Evolutionary conservation across 768 basidiomycete genomes (phyloP).

Genomic region (Clitopilus hobsonii): DNA sequence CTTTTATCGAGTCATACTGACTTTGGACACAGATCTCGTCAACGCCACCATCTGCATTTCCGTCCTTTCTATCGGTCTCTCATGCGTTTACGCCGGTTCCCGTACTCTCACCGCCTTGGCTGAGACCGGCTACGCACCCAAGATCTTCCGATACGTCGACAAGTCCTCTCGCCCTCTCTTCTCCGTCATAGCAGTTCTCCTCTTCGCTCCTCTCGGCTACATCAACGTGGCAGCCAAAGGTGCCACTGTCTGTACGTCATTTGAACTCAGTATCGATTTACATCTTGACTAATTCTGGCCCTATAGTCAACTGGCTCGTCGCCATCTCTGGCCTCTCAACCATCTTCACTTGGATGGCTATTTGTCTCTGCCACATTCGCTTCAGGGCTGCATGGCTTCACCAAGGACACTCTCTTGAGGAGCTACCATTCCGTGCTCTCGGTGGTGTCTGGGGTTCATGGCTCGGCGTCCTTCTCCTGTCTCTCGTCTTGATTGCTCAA

Average conservation of each 20-base stretch:
- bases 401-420: slow-evolving; percentile 40
- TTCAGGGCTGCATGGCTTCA: slow-evolving; percentile 39
- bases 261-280: neutral
- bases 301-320: slow-evolving; percentile 36
- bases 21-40: slow-evolving; percentile 23
- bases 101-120: slow-evolving; percentile 41
- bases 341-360: slow-evolving; percentile 40
- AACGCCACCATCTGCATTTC: slow-evolving; percentile 42
- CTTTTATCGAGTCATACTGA: neutral
- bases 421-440: slow-evolving; percentile 39
- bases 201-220: slow-evolving; percentile 36
- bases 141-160: slow-evolving; percentile 38
- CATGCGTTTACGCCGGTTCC: slow-evolving; percentile 42
- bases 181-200: slow-evolving; percentile 31
- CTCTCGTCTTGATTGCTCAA: slow-evolving; percentile 38
- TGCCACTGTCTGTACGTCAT: slow-evolving; percentile 31
- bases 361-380: slow-evolving; percentile 44
- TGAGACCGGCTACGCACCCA: slow-evolving; percentile 44
- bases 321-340: slow-evolving; percentile 44
- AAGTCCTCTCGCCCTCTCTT: slow-evolving; percentile 43
- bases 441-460: slow-evolving; percentile 42
- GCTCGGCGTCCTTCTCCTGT: slow-evolving; percentile 36
- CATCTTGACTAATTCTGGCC: neutral
- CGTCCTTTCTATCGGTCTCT: slow-evolving; percentile 40
- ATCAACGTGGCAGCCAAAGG: slow-evolving; percentile 32